Conservation (phyloP, 2,329 filamentous ascomycete species). For the Macrophomina phaseolina region DNA sequence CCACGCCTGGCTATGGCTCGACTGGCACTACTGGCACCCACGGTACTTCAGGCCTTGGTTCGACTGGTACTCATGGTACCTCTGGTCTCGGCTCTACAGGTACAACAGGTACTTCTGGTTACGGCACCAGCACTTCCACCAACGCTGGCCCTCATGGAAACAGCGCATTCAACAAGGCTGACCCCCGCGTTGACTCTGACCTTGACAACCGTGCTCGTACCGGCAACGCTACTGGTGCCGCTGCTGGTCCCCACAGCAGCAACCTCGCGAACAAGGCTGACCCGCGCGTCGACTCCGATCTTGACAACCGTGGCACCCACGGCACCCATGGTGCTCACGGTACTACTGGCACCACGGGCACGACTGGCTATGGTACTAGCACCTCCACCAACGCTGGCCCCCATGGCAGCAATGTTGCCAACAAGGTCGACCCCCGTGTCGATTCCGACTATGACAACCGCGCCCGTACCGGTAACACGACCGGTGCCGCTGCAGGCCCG, state of each 20-base stretch:
- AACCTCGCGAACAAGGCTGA: slow-evolving; percentile 18
- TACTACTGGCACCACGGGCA: background rate
- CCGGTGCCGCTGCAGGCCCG: background rate
- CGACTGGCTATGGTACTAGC: background rate
- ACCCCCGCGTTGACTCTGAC: slow-evolving; percentile 24
- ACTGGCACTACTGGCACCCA: slow-evolving; percentile 4
- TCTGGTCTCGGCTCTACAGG: background rate
- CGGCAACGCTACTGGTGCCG: slow-evolving; percentile 10
- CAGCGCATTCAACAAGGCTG: slow-evolving; percentile 5
- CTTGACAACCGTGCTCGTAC: slow-evolving; percentile 19
- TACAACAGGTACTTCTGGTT: background rate
- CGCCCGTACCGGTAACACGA: slow-evolving; percentile 11
- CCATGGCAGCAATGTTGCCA: background rate
- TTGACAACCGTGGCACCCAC: slow-evolving; percentile 18
- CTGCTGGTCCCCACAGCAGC: slow-evolving; percentile 22
- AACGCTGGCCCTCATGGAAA: slow-evolving; percentile 24
- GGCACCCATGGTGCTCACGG: slow-evolving; percentile 8
- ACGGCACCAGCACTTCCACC: slow-evolving; percentile 6
- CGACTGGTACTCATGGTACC: background rate
- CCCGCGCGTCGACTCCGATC: slow-evolving; percentile 18
- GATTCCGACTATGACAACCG: slow-evolving; percentile 20
- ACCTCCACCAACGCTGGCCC: slow-evolving; percentile 22
- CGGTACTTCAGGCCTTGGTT: background rate
- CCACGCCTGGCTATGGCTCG: background rate
- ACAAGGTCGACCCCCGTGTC: slow-evolving; percentile 16